Base-by-base conservation (phyloP, 148 eudicot species). In the Chenopodium quinoa region DNA sequence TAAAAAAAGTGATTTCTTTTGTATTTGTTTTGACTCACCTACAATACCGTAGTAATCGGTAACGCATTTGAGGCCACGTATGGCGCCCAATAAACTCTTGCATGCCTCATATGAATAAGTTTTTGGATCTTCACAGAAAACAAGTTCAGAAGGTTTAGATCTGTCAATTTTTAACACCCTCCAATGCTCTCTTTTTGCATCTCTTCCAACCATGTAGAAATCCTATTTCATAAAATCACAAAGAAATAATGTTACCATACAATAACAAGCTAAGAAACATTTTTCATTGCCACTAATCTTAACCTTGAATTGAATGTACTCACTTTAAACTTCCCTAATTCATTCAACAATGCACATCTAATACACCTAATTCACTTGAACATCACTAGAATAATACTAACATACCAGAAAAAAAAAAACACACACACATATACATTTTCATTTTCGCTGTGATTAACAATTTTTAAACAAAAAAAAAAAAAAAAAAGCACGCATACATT, bases 171-270 rank as follows among this genome's bases (percentile, higher is more conserved):
- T 94, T 79, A 96, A 83, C 77, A 96, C 90, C 82, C 90, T 90
- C 99, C 97, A 92, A 60, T 60, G 72, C 31, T 82, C 78, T 88
- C 86, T 87, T 70, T 69, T 86, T 73, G 88, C 88, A 82, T 91
- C 91, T 77, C 93, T 81, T 86, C 99, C 99, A 77, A 92, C 71
- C 89, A 96, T 79, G 85, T 94, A 96, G 67, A 92, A 94, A 82
- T 94, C 83, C 99, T 96, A 88, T 63, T 48, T 79, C 47, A 78
- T 25, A 31, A 75, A 65, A 64, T 27, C 11, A 79, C 29, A 9
- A 27, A 81, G 65, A 77, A 62, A 71, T 31, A 27, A 27, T 27
- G 29, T 27, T 27, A 27, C 29, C 29, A 27, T 27, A 27, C 29
- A 27, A 27, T 27, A 27, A 27, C 29, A 27, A 27, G 29, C 29